Conservation (phyloP, 2,329 filamentous ascomycete species). For the Verticillium dahliae region DNA sequence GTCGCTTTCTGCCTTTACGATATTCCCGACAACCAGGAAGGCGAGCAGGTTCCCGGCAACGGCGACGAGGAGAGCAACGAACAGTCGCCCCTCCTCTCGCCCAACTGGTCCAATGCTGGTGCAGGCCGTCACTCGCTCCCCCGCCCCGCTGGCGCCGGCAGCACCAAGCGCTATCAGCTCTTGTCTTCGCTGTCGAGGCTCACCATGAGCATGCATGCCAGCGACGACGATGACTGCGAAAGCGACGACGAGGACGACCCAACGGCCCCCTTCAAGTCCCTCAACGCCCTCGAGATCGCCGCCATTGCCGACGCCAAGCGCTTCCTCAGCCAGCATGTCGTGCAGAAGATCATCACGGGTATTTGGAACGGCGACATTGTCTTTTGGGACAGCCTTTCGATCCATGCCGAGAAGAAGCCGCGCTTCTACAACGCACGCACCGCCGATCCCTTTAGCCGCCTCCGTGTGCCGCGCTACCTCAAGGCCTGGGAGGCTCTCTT, state of each 20-base stretch:
- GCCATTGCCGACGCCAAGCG: slow-evolving; percentile 76
- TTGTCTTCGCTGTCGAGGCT: slow-evolving; percentile 50
- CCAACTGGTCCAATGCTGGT: slow-evolving; percentile 15
- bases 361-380: slow-evolving; percentile 84
- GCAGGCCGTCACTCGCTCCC: slow-evolving; percentile 15
- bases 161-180: slow-evolving; percentile 38
- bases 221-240: slow-evolving; percentile 25
- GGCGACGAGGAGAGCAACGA: slow-evolving; percentile 40
- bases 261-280: slow-evolving; percentile 64
- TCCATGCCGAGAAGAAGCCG: slow-evolving; percentile 67
- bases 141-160: slow-evolving; percentile 27
- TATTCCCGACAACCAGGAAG: slow-evolving; percentile 42
- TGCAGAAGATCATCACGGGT: slow-evolving; percentile 77
- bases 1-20: slow-evolving; percentile 71
- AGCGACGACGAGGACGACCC: slow-evolving; percentile 49
- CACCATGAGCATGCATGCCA: slow-evolving; percentile 37
- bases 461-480: slow-evolving; percentile 75
- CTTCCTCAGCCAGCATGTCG: slow-evolving; percentile 72
- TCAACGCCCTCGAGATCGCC: slow-evolving; percentile 85
- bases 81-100: slow-evolving; percentile 37
- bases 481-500: slow-evolving; percentile 81
- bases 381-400: slow-evolving; percentile 76
- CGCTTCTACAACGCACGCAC: slow-evolving; percentile 64
- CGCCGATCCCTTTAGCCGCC: slow-evolving; percentile 66
- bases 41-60: slow-evolving; percentile 10